These are phyloP conservation scores for Fusarium decemcellulare DNA, from an alignment of 2,329 filamentous ascomycete genomes.

Conservation along the genomic window DNA sequence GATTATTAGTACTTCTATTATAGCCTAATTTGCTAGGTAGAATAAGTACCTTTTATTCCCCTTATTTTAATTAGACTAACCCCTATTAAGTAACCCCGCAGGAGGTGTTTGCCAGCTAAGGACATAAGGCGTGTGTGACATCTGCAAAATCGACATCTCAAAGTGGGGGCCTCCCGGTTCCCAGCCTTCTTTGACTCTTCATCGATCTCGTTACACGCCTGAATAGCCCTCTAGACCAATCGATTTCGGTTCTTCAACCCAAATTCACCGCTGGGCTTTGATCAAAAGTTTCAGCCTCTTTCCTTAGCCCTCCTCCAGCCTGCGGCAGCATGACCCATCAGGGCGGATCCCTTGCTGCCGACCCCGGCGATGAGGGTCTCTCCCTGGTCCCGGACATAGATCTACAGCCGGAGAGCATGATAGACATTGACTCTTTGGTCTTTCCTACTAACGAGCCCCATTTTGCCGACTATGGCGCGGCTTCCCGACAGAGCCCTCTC, in stretches of 20 bases:
- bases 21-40: no score
- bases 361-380: neutral
- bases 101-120: no score
- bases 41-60: no score
- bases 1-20: no score
- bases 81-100: no score
- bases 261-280: neutral
- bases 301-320: no score
- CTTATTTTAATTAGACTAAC: no score
- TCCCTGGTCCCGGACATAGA: neutral
- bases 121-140: constrained; percentile 6
- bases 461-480: neutral
- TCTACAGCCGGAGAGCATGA: neutral
- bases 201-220: neutral
- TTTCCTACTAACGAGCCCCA: neutral
- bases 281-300: neutral
- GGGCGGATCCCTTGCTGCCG: neutral
- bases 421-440: neutral
- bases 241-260: no score
- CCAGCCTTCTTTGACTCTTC: neutral
- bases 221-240: neutral
- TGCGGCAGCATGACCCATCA: no score
- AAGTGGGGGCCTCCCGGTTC: neutral
- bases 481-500: neutral
- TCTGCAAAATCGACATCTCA: neutral